Percentiles rank a stretch among this genome's conserved stretches.
These are phyloP conservation scores for Sugiyamaella pinicola DNA, from an alignment of 1,139 yeast species.

Conservation along the genomic window DNA sequence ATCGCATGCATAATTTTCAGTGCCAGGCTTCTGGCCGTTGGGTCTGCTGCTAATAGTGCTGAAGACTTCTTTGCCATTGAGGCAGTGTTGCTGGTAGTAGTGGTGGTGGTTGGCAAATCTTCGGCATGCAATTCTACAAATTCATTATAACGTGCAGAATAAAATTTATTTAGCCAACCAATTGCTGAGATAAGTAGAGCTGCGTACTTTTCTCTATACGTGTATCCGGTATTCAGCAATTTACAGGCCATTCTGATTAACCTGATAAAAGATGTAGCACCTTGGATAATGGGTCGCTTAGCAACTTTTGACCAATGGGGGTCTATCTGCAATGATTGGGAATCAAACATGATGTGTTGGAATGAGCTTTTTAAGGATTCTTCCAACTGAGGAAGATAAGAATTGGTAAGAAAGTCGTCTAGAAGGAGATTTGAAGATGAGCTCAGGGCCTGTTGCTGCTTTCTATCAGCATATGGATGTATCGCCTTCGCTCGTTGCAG, in stretches of 20 bases:
- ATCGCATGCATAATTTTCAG: constrained; percentile 9
- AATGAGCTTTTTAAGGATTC: constrained; percentile 52
- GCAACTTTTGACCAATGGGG: constrained; percentile 39
- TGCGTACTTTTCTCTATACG: constrained; percentile 43
- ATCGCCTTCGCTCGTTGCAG: constrained; percentile 52
- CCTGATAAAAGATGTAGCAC: constrained; percentile 36
- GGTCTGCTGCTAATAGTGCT: constrained; percentile 25
- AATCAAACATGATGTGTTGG: constrained; percentile 39
- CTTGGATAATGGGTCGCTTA: constrained; percentile 40
- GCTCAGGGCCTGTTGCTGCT: constrained; percentile 4
- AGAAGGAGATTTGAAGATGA: constrained; percentile 49
- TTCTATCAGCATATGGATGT: constrained; percentile 38
- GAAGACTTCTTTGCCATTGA: constrained; percentile 20
- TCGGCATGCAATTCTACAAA: constrained; percentile 30
- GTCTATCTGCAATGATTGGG: constrained; percentile 34
- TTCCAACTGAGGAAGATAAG: constrained; percentile 67
- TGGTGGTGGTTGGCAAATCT: constrained; percentile 17
- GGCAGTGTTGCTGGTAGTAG: background rate
- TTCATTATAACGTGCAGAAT: constrained; percentile 27
- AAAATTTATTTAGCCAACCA: constrained; percentile 30
- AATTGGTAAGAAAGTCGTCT: constrained; percentile 61
- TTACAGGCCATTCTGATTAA: constrained; percentile 38
- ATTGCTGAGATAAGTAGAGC: constrained; percentile 37
- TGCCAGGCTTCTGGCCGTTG: constrained; percentile 17
- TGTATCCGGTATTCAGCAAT: constrained; percentile 41